Percentiles rank a stretch among this genome's conserved stretches.
phyloP scores from a whole-genome alignment of 1,139 yeast genomes.

The Tardiomyces digboiensis region DNA sequence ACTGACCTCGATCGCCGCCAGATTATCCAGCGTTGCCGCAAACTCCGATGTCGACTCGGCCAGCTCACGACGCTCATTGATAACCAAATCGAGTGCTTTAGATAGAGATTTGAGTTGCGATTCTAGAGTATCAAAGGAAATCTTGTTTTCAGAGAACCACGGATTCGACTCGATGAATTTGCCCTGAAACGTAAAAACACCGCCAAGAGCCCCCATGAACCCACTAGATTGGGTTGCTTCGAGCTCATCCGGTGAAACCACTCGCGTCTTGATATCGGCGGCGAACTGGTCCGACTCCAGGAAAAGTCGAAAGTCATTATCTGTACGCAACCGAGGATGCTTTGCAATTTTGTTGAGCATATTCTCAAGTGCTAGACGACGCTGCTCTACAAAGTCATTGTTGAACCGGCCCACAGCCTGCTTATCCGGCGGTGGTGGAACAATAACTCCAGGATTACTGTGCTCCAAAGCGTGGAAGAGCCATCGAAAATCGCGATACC shows the following conservation, averaged over 20 bases:
- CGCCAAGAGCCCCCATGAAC: conserved; percentile 50
- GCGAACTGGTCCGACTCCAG: conserved; percentile 64
- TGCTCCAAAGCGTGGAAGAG: conserved; percentile 78
- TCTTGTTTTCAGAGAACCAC: conserved; percentile 60
- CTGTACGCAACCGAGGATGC: conserved; percentile 50
- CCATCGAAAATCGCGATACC: conserved; percentile 83
- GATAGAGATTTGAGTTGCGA: conserved; percentile 59
- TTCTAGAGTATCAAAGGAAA: conserved; percentile 65
- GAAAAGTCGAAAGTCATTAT: conserved; percentile 70
- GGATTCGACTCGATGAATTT: conserved; percentile 70
- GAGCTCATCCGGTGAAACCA: conserved; percentile 15
- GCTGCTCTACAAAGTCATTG: conserved; percentile 77
- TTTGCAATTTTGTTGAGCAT: conserved; percentile 68
- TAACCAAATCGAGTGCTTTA: conserved; percentile 65
- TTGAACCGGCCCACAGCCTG: conserved; percentile 87
- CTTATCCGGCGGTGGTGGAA: conserved; percentile 97
- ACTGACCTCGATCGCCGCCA: conserved; percentile 71
- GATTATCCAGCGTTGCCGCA: conserved; percentile 40
- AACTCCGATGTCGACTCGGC: conserved; percentile 59
- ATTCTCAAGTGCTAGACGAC: conserved; percentile 78
- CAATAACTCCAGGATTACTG: conserved; percentile 81
- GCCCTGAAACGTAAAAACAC: conserved; percentile 45
- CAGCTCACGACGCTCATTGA: conserved; percentile 68
- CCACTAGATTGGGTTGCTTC: conserved; percentile 31
- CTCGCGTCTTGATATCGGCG: conserved; percentile 33